Base-by-base conservation (phyloP, 179 eudicot genomes). In the Gypsophila paniculata region DNA sequence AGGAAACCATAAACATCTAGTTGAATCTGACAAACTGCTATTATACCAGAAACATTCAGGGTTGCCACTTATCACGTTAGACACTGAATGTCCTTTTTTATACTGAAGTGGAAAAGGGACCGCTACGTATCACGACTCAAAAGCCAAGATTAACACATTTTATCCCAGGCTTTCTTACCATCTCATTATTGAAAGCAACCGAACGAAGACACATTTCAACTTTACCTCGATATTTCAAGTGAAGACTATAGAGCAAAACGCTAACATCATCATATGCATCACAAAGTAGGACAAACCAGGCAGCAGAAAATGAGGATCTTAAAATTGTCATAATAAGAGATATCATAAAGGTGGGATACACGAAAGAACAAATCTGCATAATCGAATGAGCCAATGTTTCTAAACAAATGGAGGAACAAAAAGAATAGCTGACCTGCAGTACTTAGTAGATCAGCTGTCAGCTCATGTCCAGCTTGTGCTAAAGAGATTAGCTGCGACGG, bases 381-480 rank as follows among this genome's bases (percentile, higher is more conserved):
- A n/a, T n/a, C 18, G 14, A 51, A 51, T 54, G 59, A 14, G 55
- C 6, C 34, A 23, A 62, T 61, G 29, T 14, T 32, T 62, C 25
- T 13, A 18, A 70, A 22, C 5, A 46, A 48, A 64, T 13, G n/a
- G 13, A 22, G 26, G 19, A 17, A 55, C 34, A 18, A 6, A 61
- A 65, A 72, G 26, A 5, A 5, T 55, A 15, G 68, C 81, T 73
- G 81, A 84, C 97, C 89, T 74, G 77, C 80, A 69, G 59, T 74
- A 75, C 79, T 76, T 11, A 91, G 85, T 71, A 89, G 75, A 74
- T 86, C 90, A 17, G 84, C 75, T 52, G 80, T 83, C 48, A 91
- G 61, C 75, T 87, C 88, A 75, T 78, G 77, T 71, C 99, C 99
- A 34, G 80, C 89, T 91, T 93, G 97, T 69, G 93, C 98, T 59